These are phyloP conservation scores for Polychytrium aggregatum DNA, from an alignment of 192 early-diverging fungal genomes.

Conservation along the genomic window DNA sequence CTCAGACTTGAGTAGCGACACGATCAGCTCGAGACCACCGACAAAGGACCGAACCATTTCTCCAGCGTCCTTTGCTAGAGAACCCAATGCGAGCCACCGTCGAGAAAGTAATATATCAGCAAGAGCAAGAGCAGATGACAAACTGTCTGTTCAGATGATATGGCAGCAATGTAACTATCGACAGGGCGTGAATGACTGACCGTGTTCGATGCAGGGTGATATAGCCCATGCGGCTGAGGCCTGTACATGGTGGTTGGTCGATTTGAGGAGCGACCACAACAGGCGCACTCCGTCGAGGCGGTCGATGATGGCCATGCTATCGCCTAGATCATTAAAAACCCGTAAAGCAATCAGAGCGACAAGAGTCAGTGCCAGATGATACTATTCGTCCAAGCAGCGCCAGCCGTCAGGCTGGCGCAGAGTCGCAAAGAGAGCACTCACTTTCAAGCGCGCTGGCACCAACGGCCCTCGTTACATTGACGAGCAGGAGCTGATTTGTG, in stretches of 20 bases:
- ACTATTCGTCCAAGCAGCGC: too few species aligned
- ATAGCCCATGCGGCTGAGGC: conserved; percentile 56
- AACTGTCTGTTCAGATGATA: too few species aligned
- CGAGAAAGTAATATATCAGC: too few species aligned
- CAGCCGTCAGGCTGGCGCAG: neutral
- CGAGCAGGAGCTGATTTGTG: conserved; percentile 47
- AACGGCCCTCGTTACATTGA: conserved; percentile 52
- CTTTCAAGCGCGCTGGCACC: conserved; percentile 48
- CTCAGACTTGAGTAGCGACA: conserved; percentile 51
- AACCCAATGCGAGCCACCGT: too few species aligned
- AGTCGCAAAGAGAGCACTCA: too few species aligned
- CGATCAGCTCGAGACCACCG: conserved; percentile 54
- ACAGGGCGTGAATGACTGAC: conserved; percentile 16
- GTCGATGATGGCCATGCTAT: conserved; percentile 56
- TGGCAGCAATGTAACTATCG: too few species aligned
- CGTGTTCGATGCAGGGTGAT: conserved; percentile 57
- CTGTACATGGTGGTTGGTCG: conserved; percentile 45
- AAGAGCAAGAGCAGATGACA: too few species aligned
- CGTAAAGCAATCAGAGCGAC: neutral
- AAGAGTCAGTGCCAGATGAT: too few species aligned
- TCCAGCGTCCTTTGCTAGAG: conserved; percentile 55
- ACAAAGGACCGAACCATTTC: conserved; percentile 63
- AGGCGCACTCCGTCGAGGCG: conserved; percentile 49
- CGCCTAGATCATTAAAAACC: conserved; percentile 18
- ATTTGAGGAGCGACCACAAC: conserved; percentile 55